These are phyloP conservation scores for Cladosporium velox DNA, from an alignment of 2,329 filamentous ascomycete species.

Conservation along the genomic window DNA sequence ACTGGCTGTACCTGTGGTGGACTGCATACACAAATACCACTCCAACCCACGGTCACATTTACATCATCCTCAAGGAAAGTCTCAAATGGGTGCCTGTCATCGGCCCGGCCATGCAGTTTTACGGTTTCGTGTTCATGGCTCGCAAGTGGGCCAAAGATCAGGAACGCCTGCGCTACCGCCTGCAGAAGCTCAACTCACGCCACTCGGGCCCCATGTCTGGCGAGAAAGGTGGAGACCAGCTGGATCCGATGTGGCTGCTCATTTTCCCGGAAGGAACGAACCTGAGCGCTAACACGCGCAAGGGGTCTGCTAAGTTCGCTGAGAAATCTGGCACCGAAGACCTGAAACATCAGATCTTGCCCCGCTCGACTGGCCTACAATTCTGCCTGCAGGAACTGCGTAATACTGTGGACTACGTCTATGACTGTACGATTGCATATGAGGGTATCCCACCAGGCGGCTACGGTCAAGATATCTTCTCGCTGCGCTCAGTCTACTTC, in stretches of 20 bases:
- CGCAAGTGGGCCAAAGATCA: conserved; percentile 83
- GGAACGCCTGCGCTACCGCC: conserved; percentile 70
- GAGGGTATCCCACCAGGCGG: conserved; percentile 82
- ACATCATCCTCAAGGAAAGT: conserved; percentile 87
- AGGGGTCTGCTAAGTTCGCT: conserved; percentile 72
- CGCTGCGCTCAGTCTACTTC: conserved; percentile 81
- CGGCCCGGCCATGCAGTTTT: conserved; percentile 81
- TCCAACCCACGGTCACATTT: conserved; percentile 79
- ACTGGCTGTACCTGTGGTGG: conserved; percentile 96
- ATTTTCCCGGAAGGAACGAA: conserved; percentile 90
- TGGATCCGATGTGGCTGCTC: conserved; percentile 80
- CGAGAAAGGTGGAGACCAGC: conserved; percentile 29
- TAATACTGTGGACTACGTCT: conserved; percentile 75
- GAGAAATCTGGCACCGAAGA: conserved; percentile 72
- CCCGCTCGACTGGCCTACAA: conserved; percentile 76
- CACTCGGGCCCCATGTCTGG: conserved; percentile 42
- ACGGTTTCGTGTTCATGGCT: conserved; percentile 90
- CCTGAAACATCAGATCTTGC: conserved; percentile 70
- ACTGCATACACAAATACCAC: conserved; percentile 68
- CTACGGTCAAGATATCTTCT: conserved; percentile 86
- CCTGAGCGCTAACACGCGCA: conserved; percentile 70
- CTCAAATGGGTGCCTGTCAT: conserved; percentile 81
- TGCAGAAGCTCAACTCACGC: conserved; percentile 66
- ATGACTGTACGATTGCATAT: conserved; percentile 94
- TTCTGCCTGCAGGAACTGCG: conserved; percentile 78